phyloP scores from a whole-genome alignment of 192 early-diverging fungal species.

The Paraglomus occultum region DNA sequence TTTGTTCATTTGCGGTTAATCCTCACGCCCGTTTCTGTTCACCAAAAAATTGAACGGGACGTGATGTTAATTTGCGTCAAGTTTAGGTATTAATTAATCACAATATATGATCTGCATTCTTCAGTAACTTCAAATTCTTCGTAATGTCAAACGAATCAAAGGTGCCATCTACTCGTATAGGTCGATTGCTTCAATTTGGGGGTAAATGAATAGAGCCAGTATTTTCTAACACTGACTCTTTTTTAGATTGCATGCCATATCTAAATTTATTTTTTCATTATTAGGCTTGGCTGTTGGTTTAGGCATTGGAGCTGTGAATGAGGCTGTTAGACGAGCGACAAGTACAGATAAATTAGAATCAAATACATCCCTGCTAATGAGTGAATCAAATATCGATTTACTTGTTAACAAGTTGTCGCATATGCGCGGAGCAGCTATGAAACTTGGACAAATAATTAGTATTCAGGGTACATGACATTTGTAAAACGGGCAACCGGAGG shows the following conservation, averaged over 20 bases:
- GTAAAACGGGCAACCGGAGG: slow-evolving; percentile 27
- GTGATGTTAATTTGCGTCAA: too few relatives aligned
- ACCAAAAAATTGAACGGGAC: too few relatives aligned
- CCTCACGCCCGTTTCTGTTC: too few relatives aligned
- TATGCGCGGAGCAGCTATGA: slow-evolving; percentile 97
- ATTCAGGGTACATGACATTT: slow-evolving; percentile 73
- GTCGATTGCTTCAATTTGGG: slow-evolving; percentile 82
- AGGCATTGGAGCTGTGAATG: slow-evolving; percentile 68
- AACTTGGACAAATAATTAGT: slow-evolving; percentile 96
- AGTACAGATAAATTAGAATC: slow-evolving; percentile 42
- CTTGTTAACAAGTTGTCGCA: slow-evolving; percentile 80
- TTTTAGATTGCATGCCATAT: neutral
- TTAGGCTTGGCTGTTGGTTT: slow-evolving; percentile 64
- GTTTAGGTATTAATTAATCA: too few relatives aligned
- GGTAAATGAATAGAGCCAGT: slow-evolving; percentile 32
- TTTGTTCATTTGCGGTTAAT: too few relatives aligned
- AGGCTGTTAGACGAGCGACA: slow-evolving; percentile 59
- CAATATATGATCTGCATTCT: too few relatives aligned
- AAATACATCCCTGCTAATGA: slow-evolving; percentile 61
- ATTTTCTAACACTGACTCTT: neutral
- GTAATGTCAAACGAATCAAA: slow-evolving; percentile 39
- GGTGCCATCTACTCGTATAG: slow-evolving; percentile 76
- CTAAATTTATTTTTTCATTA: slow-evolving; percentile 9
- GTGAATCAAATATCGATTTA: slow-evolving; percentile 77
- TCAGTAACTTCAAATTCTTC: too few relatives aligned